phyloP scores from a whole-genome alignment of 192 early-diverging fungal genomes.

The Coemansia sp. region DNA sequence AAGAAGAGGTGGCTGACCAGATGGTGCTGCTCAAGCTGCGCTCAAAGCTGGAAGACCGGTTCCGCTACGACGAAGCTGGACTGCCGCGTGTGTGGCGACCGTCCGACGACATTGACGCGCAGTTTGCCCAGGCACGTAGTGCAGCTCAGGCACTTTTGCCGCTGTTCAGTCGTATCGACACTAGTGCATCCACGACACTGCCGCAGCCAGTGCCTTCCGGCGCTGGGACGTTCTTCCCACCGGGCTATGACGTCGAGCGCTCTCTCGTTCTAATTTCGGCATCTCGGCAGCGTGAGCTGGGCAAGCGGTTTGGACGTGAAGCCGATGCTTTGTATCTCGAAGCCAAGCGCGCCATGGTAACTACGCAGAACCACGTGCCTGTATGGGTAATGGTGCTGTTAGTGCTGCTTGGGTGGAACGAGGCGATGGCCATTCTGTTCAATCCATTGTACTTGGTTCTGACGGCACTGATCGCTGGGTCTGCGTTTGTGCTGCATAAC shows the following conservation, averaged over 20 bases:
- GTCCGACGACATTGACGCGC: conserved; percentile 89
- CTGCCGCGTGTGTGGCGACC: conserved; percentile 94
- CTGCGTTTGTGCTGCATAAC: conserved; percentile 62
- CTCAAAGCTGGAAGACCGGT: conserved; percentile 81
- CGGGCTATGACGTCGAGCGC: conserved; percentile 62
- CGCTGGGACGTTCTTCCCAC: conserved; percentile 21
- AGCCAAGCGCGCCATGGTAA: conserved; percentile 92
- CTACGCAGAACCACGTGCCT: conserved; percentile 83
- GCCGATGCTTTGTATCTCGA: conserved; percentile 91
- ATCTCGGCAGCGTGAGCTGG: conserved; percentile 66
- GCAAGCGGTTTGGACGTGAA: conserved; percentile 81
- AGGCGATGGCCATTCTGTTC: conserved; percentile 79
- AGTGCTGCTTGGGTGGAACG: conserved; percentile 93
- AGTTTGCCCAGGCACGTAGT: conserved; percentile 73
- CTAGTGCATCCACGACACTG: conserved; percentile 13
- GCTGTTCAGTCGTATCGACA: conserved; percentile 73
- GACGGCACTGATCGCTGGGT: conserved; percentile 57
- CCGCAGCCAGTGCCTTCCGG: neutral
- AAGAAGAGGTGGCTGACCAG: conserved; percentile 81
- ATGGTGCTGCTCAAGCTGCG: conserved; percentile 80
- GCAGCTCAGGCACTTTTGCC: conserved; percentile 65
- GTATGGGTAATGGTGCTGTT: conserved; percentile 79
- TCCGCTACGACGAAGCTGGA: conserved; percentile 92
- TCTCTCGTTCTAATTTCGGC: conserved; percentile 64
- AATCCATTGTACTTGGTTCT: conserved; percentile 84